Evolutionary conservation across 1,284 basidiomycete genomes (phyloP).

Genomic region (Ceratobasidium sp.): DNA sequence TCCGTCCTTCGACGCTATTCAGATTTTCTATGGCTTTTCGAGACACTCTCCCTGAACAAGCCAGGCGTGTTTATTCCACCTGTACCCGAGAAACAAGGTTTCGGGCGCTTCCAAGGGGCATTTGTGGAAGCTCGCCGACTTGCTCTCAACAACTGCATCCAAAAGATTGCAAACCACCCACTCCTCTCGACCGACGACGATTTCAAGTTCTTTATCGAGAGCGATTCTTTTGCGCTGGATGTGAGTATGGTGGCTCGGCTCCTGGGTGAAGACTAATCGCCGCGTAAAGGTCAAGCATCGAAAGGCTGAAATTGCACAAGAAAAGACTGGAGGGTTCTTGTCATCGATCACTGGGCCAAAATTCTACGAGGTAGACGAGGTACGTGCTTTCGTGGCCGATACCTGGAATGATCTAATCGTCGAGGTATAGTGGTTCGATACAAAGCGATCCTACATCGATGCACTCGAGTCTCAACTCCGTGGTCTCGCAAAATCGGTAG

Average conservation of each 20-base stretch:
- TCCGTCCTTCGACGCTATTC: conserved; percentile 95
- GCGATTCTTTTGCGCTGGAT: conserved; percentile 85
- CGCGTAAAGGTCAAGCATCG: conserved; percentile 82
- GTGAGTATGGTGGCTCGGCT: conserved; percentile 61
- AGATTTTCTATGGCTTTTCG: conserved; percentile 98
- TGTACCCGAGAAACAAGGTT: conserved; percentile 94
- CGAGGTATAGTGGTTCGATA: conserved; percentile 85
- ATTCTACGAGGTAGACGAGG: conserved; percentile 95
- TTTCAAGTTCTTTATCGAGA: conserved; percentile 87
- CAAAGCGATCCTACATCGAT: conserved; percentile 87
- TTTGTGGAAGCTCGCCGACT: conserved; percentile 88
- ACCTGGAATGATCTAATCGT: conserved; percentile 25
- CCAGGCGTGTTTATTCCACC: conserved; percentile 98
- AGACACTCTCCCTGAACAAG: conserved; percentile 89
- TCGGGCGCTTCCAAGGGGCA: conserved; percentile 88
- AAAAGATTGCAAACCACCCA: conserved; percentile 90
- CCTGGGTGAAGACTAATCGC: conserved; percentile 1
- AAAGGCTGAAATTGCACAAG: conserved; percentile 78
- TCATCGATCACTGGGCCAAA: conserved; percentile 82
- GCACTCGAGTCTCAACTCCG: conserved; percentile 91
- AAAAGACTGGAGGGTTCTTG: conserved; percentile 75
- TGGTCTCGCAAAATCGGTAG: conserved; percentile 86
- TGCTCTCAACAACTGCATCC: conserved; percentile 89
- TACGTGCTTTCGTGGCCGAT: conserved; percentile 55
- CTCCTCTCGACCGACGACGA: conserved; percentile 86